Evolutionary conservation across 2,329 filamentous ascomycete genomes (phyloP).

Genomic region (Plectosphaerella cucumerina): DNA sequence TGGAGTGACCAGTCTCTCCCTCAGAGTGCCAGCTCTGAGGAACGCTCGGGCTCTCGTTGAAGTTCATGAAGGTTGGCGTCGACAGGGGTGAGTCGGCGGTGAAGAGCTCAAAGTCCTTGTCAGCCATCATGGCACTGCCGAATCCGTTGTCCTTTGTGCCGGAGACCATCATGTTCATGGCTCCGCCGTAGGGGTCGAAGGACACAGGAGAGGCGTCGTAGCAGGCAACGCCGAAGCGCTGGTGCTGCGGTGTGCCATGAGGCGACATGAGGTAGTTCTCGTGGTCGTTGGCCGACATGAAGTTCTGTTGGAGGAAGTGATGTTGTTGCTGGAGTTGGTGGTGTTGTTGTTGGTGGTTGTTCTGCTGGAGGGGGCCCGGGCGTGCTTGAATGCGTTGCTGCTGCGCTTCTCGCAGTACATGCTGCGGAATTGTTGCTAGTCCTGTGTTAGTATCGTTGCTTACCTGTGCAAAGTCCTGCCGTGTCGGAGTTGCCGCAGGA

Average conservation of each 20-base stretch:
- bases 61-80: conserved; percentile 45
- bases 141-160: conserved; percentile 22
- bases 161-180: conserved; percentile 37
- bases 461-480: conserved; percentile 49
- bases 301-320: conserved; percentile 15
- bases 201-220: conserved; percentile 35
- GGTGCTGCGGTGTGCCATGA: conserved; percentile 48
- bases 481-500: conserved; percentile 25
- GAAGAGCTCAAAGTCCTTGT: conserved; percentile 49
- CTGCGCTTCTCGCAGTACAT: conserved; percentile 86
- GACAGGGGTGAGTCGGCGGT: conserved; percentile 39
- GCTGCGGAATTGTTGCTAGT: conserved; percentile 59
- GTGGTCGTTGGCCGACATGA: conserved; percentile 30
- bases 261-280: conserved; percentile 57
- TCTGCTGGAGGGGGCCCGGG: conserved; percentile 56
- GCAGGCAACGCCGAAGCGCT: conserved; percentile 46
- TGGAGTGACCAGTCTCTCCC: conserved; percentile 29
- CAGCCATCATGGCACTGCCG: conserved; percentile 32
- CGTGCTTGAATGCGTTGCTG: conserved; percentile 74
- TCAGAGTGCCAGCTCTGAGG: conserved; percentile 47
- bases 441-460: conserved; percentile 51
- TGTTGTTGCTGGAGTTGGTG: conserved; percentile 13
- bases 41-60: conserved; percentile 40
- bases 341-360: conserved; percentile 14
- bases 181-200: conserved; percentile 44